A percentile compares a stretch with the other conserved stretches of the same genome.
phyloP scores from a whole-genome alignment of 768 basidiomycete genomes.

The Calocybe cyanea region DNA sequence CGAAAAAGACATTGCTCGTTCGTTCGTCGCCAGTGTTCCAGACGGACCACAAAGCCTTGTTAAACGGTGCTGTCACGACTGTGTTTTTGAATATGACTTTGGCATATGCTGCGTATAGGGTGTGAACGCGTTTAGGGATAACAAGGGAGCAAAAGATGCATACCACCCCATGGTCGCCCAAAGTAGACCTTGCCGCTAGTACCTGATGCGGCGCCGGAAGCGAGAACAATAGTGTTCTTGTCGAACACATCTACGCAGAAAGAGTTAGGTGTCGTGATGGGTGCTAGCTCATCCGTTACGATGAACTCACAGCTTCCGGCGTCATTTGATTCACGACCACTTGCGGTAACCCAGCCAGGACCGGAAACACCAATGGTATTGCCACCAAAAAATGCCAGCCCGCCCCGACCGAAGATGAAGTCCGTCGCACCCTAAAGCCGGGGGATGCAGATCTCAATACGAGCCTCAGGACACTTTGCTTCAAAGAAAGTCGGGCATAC shows the following conservation, averaged over 20 bases:
- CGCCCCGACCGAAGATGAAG: constrained; percentile 46
- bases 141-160: constrained; percentile 7
- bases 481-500: constrained; percentile 17
- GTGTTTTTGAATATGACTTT: constrained; percentile 51
- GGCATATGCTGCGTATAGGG: constrained; percentile 31
- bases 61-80: constrained; percentile 34
- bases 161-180: constrained; percentile 47
- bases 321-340: constrained; percentile 42
- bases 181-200: constrained; percentile 36
- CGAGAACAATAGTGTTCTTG: constrained; percentile 38
- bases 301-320: constrained; percentile 39
- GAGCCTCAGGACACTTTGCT: background rate
- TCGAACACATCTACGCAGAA: constrained; percentile 42
- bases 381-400: constrained; percentile 43
- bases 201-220: constrained; percentile 32
- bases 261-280: background rate
- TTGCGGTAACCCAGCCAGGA: constrained; percentile 45
- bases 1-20: constrained; percentile 43
- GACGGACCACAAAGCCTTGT: constrained; percentile 41
- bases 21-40: constrained; percentile 35
- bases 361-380: constrained; percentile 44
- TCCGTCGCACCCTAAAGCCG: constrained; percentile 40
- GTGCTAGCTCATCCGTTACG: background rate
- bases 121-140: constrained; percentile 1
- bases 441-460: background rate